Conservation (phyloP, 257 asterid species). For the Solanum chaucha region DNA sequence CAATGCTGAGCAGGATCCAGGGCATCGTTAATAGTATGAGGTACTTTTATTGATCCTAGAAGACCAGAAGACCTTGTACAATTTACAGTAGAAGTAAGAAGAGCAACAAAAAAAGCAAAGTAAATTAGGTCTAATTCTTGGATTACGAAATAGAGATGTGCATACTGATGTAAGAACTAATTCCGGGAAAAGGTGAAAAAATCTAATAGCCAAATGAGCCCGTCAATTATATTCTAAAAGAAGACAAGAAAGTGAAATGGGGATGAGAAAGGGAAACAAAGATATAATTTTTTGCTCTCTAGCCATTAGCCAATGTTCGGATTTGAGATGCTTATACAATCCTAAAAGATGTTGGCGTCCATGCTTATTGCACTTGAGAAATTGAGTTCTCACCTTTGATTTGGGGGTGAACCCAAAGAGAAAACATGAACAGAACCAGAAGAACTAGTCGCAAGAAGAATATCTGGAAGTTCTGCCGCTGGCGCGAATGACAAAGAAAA, state of each 20-base stretch:
- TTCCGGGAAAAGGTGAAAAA: neutral
- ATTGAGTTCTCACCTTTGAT: constrained; percentile 50
- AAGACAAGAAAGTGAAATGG: constrained; percentile 5
- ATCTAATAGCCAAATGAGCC: neutral
- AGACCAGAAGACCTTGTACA: constrained; percentile 8
- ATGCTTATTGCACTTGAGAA: neutral
- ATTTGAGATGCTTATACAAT: neutral
- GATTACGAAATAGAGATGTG: neutral
- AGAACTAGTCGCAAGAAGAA: constrained; percentile 89
- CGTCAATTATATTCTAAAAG: neutral
- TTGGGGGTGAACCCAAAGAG: constrained; percentile 46
- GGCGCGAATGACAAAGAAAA: constrained; percentile 86
- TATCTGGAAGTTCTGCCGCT: constrained; percentile 64
- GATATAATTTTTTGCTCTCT: neutral
- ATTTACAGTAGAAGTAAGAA: neutral
- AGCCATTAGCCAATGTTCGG: neutral
- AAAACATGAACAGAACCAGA: constrained; percentile 84
- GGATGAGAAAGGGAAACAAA: constrained; percentile 1
- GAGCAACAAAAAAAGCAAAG: neutral
- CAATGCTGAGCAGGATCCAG: constrained; percentile 80
- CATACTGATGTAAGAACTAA: neutral
- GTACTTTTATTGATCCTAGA: constrained; percentile 64
- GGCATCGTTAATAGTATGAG: constrained; percentile 62
- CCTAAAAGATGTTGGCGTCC: neutral
- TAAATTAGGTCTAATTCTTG: neutral